Evolutionary conservation across 805 yeast species (phyloP).

Genomic region (Soucietia sequanensis): DNA sequence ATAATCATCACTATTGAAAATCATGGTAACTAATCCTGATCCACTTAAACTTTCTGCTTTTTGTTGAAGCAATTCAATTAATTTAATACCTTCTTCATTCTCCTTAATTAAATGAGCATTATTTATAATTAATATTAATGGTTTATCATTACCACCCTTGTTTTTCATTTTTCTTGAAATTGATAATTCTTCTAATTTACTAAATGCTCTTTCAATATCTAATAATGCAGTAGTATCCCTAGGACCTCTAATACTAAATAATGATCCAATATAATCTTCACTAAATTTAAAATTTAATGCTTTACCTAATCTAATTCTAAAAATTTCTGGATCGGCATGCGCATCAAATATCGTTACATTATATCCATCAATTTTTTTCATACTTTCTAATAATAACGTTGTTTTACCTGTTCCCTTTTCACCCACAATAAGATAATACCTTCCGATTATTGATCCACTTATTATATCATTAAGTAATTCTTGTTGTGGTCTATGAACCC

Average conservation of each 20-base stretch:
- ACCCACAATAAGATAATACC: slow-evolving; percentile 72
- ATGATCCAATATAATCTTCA: slow-evolving; percentile 81
- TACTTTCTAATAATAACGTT: slow-evolving; percentile 68
- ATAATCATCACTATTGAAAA: slow-evolving; percentile 80
- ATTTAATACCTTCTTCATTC: slow-evolving; percentile 68
- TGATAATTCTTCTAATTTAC: slow-evolving; percentile 72
- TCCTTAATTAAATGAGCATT: slow-evolving; percentile 73
- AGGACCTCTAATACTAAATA: slow-evolving; percentile 80
- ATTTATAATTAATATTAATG: slow-evolving; percentile 69
- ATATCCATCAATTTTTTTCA: slow-evolving; percentile 59
- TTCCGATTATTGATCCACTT: slow-evolving; percentile 59
- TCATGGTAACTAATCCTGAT: slow-evolving; percentile 64
- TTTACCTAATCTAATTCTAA: slow-evolving; percentile 71
- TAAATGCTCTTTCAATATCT: slow-evolving; percentile 81
- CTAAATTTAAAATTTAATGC: slow-evolving; percentile 71
- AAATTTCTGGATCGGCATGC: slow-evolving; percentile 82
- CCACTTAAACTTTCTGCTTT: slow-evolving; percentile 80
- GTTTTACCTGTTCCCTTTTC: slow-evolving; percentile 89
- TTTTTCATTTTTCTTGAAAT: slow-evolving; percentile 41
- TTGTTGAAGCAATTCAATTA: slow-evolving; percentile 76
- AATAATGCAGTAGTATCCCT: slow-evolving; percentile 79
- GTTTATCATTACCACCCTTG: slow-evolving; percentile 39
- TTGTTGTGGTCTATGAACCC: slow-evolving; percentile 77
- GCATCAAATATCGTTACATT: slow-evolving; percentile 76
- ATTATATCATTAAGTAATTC: slow-evolving; percentile 60